These are phyloP conservation scores for Hyaloscypha hepaticicola DNA, from an alignment of 495 filamentous ascomycete species.

Conservation along the genomic window DNA sequence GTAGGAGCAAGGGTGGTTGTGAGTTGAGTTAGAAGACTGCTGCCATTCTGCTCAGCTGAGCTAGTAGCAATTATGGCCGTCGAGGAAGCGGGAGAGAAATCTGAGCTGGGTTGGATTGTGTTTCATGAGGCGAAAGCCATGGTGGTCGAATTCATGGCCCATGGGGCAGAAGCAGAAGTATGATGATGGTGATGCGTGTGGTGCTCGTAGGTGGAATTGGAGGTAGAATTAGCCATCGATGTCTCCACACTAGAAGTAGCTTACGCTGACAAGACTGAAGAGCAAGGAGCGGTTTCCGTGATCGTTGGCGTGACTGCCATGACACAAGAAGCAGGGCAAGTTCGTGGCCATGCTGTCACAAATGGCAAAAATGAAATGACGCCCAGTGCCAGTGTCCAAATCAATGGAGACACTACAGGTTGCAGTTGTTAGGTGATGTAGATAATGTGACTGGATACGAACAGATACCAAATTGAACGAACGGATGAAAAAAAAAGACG, in stretches of 20 bases:
- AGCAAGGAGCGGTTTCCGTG: not conserved
- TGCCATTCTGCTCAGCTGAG: not conserved
- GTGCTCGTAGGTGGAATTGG: not conserved
- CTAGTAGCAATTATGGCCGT: not conserved
- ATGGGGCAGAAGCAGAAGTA: not conserved
- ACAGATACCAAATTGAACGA: not conserved
- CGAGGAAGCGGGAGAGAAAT: too few species aligned
- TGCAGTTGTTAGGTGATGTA: not conserved
- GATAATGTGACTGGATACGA: not conserved
- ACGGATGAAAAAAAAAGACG: not conserved
- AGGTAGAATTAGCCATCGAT: not conserved
- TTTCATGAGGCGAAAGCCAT: not conserved
- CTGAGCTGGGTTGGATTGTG: not conserved
- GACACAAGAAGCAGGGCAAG: not conserved
- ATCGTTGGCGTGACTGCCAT: not conserved
- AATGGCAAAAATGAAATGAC: not conserved
- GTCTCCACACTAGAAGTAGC: not conserved
- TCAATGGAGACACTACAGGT: not conserved
- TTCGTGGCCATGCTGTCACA: not conserved
- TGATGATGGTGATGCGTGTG: not conserved
- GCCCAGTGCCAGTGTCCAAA: not conserved
- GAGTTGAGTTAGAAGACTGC: not conserved
- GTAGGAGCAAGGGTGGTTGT: not conserved
- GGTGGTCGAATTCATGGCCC: not conserved
- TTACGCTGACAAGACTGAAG: not conserved